Percentiles rank a stretch among this genome's conserved stretches.
Conservation (phyloP, 805 yeast species). For the Candida taoyuanica region DNA sequence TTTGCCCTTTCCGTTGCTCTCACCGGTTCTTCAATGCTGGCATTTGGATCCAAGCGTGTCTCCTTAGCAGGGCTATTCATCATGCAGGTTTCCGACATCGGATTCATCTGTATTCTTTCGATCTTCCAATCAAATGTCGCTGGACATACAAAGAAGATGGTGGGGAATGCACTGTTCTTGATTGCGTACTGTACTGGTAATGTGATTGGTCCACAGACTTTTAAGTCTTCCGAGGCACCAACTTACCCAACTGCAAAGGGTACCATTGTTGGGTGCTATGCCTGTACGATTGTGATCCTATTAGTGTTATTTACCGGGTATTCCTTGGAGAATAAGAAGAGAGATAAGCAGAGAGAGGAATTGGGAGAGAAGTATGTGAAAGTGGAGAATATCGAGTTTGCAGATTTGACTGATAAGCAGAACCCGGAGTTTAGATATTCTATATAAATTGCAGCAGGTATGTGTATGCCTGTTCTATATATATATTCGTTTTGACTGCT, state of each 20-base stretch:
- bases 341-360: slow-evolving; percentile 32
- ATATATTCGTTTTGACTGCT: not conserved
- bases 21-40: slow-evolving; percentile 30
- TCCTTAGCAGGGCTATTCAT: slow-evolving; percentile 27
- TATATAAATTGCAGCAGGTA: slow-evolving; percentile 2
- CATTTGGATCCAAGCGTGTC: slow-evolving; percentile 29
- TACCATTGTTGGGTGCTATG: slow-evolving; percentile 18
- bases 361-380: slow-evolving; percentile 24
- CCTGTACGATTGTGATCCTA: slow-evolving; percentile 38
- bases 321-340: slow-evolving; percentile 36
- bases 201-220: slow-evolving; percentile 71
- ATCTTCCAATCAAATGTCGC: slow-evolving; percentile 48
- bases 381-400: slow-evolving; percentile 36
- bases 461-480: too few relatives aligned
- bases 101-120: slow-evolving; percentile 32
- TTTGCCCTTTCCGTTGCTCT: slow-evolving; percentile 23
- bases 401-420: slow-evolving; percentile 40
- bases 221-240: slow-evolving; percentile 55
- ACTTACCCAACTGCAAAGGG: slow-evolving; percentile 51
- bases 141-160: slow-evolving; percentile 70
- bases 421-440: slow-evolving; percentile 33
- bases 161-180: slow-evolving; percentile 53
- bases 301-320: slow-evolving; percentile 27
- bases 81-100: slow-evolving; percentile 32
- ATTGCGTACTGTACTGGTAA: slow-evolving; percentile 67